phyloP scores from a whole-genome alignment of 164 flowering plant species.

The Vitis rotundifolia region DNA sequence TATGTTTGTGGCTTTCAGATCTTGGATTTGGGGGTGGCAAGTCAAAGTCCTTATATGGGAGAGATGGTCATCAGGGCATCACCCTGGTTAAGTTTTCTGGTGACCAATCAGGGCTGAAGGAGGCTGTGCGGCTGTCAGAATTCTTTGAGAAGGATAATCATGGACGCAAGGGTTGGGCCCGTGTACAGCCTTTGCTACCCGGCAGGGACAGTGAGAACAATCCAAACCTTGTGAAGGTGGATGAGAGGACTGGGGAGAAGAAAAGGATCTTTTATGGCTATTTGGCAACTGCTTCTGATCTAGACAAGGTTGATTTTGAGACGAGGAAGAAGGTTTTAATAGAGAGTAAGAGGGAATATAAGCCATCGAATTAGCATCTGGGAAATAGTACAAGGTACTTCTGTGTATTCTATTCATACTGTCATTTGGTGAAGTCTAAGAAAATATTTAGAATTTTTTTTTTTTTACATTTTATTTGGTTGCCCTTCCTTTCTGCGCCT shows the following conservation, averaged over 20 bases:
- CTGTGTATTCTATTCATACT: neutral
- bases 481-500: neutral
- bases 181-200: conserved; percentile 35
- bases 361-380: conserved; percentile 21
- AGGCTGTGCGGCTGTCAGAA: conserved; percentile 71
- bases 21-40: conserved; percentile 84
- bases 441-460: neutral
- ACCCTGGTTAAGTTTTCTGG: conserved; percentile 71
- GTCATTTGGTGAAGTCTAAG: neutral
- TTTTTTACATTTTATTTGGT: neutral
- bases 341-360: conserved; percentile 63
- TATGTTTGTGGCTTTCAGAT: conserved; percentile 46
- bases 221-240: conserved; percentile 71
- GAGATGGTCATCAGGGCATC: conserved; percentile 86
- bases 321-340: conserved; percentile 65
- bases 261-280: conserved; percentile 80
- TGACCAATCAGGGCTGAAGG: conserved; percentile 67
- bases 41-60: conserved; percentile 79
- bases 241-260: conserved; percentile 70
- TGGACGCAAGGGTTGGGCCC: conserved; percentile 81
- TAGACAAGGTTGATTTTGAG: conserved; percentile 82
- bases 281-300: conserved; percentile 71
- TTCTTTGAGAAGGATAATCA: conserved; percentile 76
- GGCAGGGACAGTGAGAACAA: conserved; percentile 77
- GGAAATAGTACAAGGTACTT: conserved; percentile 3